These are phyloP conservation scores for Zoysia pacifica DNA, from an alignment of 176 grass and related monocot species.

Conservation along the genomic window DNA sequence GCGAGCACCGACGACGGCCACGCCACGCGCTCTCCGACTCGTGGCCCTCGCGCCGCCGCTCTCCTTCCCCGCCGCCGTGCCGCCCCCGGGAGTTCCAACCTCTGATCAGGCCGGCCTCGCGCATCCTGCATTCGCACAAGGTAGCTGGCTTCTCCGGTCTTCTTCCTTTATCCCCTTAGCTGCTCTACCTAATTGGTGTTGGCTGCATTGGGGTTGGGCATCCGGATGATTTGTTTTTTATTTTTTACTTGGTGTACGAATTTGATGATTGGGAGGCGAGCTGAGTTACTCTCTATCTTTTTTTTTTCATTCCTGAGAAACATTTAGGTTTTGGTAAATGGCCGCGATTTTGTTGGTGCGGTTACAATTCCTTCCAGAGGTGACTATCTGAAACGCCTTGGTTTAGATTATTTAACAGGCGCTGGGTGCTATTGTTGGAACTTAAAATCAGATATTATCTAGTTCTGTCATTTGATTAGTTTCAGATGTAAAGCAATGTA, in stretches of 20 bases:
- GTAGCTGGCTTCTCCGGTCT: neutral
- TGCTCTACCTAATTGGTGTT: neutral
- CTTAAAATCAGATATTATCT: neutral
- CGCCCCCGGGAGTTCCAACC: neutral
- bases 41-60: neutral
- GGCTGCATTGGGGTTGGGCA: neutral
- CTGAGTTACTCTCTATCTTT: neutral
- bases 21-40: neutral
- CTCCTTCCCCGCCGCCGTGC: neutral
- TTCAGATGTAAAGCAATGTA: neutral
- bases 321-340: neutral
- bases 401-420: neutral
- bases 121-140: constrained; percentile 20
- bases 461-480: neutral
- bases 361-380: neutral
- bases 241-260: neutral
- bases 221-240: neutral
- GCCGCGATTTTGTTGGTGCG: neutral
- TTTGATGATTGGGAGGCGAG: neutral
- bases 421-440: neutral
- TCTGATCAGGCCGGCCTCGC: too few species aligned
- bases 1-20: neutral
- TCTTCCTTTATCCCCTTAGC: neutral
- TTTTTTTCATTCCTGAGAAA: neutral
- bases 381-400: neutral